Conservation (phyloP, 768 basidiomycete genomes). For the Cantharellus cinnabarinus region DNA sequence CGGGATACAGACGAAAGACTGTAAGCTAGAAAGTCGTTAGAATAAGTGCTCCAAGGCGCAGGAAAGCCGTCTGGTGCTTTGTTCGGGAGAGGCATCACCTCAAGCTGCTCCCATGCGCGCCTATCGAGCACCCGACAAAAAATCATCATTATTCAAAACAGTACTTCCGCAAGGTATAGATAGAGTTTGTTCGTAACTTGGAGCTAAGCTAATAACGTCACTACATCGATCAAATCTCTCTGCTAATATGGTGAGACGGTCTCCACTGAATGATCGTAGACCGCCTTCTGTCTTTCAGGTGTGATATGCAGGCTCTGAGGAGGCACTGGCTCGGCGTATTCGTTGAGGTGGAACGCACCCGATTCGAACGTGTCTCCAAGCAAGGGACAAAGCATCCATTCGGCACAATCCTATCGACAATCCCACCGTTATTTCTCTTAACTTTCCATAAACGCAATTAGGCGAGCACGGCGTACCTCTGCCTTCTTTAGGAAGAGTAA, state of each 20-base stretch:
- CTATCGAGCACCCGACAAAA: too few relatives aligned
- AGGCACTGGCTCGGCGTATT: neutral
- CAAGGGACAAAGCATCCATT: constrained; percentile 1
- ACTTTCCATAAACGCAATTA: neutral
- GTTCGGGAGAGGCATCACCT: too few relatives aligned
- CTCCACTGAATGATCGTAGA: neutral
- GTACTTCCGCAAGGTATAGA: too few relatives aligned
- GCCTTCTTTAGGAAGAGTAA: neutral
- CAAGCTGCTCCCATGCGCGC: too few relatives aligned
- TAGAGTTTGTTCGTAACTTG: too few relatives aligned
- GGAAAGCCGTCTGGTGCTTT: too few relatives aligned
- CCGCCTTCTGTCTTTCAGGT: neutral
- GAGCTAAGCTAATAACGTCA: neutral
- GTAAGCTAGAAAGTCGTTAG: too few relatives aligned
- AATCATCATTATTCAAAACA: too few relatives aligned
- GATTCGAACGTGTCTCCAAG: neutral
- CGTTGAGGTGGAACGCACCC: constrained; percentile 6
- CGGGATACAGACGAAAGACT: too few relatives aligned
- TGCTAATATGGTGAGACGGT: neutral
- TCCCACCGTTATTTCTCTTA: neutral
- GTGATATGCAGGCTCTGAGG: neutral
- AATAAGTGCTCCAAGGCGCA: too few relatives aligned
- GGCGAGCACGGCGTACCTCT: neutral
- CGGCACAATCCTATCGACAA: constrained; percentile 1
- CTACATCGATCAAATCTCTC: neutral